Percentiles rank a stretch among this genome's conserved stretches.
These are phyloP conservation scores for Penicillium sp. DNA, from an alignment of 2,329 filamentous ascomycete genomes.

Conservation along the genomic window DNA sequence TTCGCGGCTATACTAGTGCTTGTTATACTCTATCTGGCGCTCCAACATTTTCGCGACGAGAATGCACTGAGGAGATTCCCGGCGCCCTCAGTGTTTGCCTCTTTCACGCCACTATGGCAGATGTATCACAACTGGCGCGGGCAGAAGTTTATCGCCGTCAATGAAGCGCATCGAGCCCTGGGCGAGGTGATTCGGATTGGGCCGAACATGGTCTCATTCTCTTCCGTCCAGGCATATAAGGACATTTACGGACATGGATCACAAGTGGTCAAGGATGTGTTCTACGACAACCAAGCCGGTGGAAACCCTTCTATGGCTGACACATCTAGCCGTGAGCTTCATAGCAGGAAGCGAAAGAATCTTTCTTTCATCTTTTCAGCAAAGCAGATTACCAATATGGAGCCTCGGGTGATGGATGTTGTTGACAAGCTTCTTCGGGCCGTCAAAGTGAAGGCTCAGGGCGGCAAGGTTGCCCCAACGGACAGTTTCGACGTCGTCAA, in stretches of 20 bases:
- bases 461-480: background rate
- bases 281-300: background rate
- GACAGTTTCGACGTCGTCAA: conserved; percentile 5
- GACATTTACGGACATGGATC: background rate
- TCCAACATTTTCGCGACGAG: too few species aligned
- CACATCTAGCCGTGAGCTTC: background rate
- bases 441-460: background rate
- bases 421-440: background rate
- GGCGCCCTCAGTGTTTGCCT: background rate
- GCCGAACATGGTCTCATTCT: background rate
- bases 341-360: background rate
- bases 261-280: background rate
- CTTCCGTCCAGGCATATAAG: background rate
- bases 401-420: background rate
- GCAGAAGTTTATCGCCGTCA: background rate
- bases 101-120: background rate
- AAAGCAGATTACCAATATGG: background rate
- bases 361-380: background rate
- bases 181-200: background rate
- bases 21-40: too few species aligned
- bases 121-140: background rate
- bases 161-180: background rate
- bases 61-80: too few species aligned
- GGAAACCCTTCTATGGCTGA: background rate
- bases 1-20: too few species aligned